A percentile compares a stretch with the other conserved stretches of the same genome.
These are phyloP conservation scores for Adansonia rubrostipa DNA, from an alignment of 441 rosid species.

Conservation along the genomic window DNA sequence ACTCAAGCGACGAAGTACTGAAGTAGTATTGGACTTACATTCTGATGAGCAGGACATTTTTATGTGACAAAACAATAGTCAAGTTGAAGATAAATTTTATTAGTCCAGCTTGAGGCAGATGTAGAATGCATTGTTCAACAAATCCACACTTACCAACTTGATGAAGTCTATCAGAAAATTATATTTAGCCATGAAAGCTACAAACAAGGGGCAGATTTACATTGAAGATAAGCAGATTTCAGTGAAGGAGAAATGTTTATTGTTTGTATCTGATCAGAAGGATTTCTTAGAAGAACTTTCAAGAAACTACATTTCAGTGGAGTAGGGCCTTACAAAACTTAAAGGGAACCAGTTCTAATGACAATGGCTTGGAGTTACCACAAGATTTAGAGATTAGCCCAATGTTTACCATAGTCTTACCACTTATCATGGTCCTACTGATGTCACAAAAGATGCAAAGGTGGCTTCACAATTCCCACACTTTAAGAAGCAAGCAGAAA, in stretches of 20 bases:
- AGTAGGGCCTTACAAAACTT: not conserved
- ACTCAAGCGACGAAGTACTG: not conserved
- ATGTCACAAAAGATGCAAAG: not conserved
- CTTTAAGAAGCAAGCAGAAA: not conserved
- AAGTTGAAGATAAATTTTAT: not conserved
- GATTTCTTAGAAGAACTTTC: slow-evolving; percentile 17
- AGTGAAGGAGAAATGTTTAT: slow-evolving; percentile 2
- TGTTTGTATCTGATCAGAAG: not conserved
- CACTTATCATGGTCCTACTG: not conserved
- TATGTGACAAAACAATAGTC: not conserved
- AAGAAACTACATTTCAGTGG: not conserved
- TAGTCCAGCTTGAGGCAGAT: not conserved
- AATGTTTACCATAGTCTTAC: slow-evolving; percentile 13
- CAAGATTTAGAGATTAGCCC: slow-evolving; percentile 8
- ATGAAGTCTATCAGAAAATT: not conserved
- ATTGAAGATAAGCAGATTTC: not conserved
- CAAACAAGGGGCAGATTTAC: not conserved
- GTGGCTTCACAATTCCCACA: not conserved
- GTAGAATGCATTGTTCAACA: not conserved
- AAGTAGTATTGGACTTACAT: not conserved
- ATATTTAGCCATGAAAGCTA: slow-evolving; percentile 5
- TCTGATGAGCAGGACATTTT: not conserved
- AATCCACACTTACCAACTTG: not conserved
- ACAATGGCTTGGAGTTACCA: not conserved
- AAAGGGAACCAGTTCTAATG: slow-evolving; percentile 6